Conservation (phyloP, 2,329 filamentous ascomycete species). For the Fusarium coffeatum region DNA sequence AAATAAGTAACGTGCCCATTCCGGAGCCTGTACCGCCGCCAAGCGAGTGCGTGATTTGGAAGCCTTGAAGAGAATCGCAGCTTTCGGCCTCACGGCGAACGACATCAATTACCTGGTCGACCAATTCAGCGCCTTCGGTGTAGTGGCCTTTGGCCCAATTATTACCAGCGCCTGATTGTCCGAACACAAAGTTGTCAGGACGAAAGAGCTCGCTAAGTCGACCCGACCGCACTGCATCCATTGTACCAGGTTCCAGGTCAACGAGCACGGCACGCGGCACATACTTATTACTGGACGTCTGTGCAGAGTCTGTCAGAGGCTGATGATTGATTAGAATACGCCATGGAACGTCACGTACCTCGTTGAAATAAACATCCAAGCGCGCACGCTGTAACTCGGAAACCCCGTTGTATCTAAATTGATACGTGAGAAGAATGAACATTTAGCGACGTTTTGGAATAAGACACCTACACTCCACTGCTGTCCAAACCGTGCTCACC, state of each 20-base stretch:
- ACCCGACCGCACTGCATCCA: conserved; percentile 98
- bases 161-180: conserved; percentile 96
- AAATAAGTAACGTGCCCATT: conserved; percentile 99
- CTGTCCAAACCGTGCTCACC: conserved; percentile 96
- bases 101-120: conserved; percentile 97
- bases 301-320: conserved; percentile 51
- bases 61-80: conserved; percentile 99
- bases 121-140: conserved; percentile 98
- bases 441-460: neutral
- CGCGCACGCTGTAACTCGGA: conserved; percentile 99
- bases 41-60: conserved; percentile 99
- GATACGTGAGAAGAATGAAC: neutral
- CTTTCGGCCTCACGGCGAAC: conserved; percentile 98
- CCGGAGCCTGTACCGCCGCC: conserved; percentile 99
- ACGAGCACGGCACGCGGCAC: conserved; percentile 87
- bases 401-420: conserved; percentile 80
- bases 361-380: conserved; percentile 99
- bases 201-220: conserved; percentile 99
- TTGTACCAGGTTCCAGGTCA: conserved; percentile 98
- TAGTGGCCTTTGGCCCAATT: conserved; percentile 73
- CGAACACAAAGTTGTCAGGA: conserved; percentile 99
- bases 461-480: conserved; percentile 78
- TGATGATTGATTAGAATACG: neutral
- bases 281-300: neutral
- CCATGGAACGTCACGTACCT: conserved; percentile 54